Evolutionary conservation across 192 early-diverging fungal genomes (phyloP).

Genomic region (Geranomyces michiganensis): DNA sequence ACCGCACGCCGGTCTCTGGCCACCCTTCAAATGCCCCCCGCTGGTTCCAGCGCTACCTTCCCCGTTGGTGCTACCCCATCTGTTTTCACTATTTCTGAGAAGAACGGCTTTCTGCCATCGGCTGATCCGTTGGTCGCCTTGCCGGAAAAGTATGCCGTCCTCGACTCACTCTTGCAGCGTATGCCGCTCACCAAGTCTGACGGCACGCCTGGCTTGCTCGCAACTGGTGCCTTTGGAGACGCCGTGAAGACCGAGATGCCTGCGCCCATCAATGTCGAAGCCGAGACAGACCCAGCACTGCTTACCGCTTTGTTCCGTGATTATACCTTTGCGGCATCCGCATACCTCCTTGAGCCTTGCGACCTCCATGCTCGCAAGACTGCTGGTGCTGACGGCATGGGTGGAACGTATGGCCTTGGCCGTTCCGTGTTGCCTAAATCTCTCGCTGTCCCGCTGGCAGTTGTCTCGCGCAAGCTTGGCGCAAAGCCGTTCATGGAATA

Average conservation of each 20-base stretch:
- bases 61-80: slow-evolving; percentile 14
- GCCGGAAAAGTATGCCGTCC: slow-evolving; percentile 67
- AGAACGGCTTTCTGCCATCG: slow-evolving; percentile 59
- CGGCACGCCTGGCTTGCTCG: slow-evolving; percentile 68
- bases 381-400: background rate
- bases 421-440: slow-evolving; percentile 72
- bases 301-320: slow-evolving; percentile 84
- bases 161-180: slow-evolving; percentile 72
- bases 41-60: background rate
- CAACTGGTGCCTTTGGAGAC: slow-evolving; percentile 77
- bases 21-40: background rate
- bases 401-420: slow-evolving; percentile 77
- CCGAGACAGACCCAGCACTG: slow-evolving; percentile 71
- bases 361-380: slow-evolving; percentile 74
- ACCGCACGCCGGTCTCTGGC: slow-evolving; percentile 4
- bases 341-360: slow-evolving; percentile 89
- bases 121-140: slow-evolving; percentile 70
- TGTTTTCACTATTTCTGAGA: slow-evolving; percentile 47
- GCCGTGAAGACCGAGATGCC: slow-evolving; percentile 74
- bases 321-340: slow-evolving; percentile 83
- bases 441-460: slow-evolving; percentile 76
- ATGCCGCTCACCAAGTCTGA: slow-evolving; percentile 76
- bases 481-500: slow-evolving; percentile 69
- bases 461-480: slow-evolving; percentile 69
- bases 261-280: slow-evolving; percentile 65